Percentiles rank a stretch among this genome's conserved stretches.
phyloP scores from a whole-genome alignment of 768 basidiomycete species.

The Macrolepiota dolichaula region DNA sequence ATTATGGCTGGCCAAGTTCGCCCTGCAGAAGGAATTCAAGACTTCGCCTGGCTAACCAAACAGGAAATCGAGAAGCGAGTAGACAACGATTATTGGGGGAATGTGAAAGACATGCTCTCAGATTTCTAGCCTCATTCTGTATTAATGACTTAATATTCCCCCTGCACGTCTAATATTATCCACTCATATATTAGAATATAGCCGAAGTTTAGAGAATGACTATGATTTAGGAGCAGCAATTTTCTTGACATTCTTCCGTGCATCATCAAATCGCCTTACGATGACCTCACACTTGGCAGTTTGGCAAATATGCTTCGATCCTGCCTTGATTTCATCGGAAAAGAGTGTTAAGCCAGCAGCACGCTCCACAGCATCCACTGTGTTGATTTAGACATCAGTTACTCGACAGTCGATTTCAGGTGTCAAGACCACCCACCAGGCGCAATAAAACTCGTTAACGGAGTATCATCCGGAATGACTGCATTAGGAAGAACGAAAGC shows the following conservation, averaged over 20 bases:
- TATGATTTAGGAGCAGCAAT: conserved; percentile 48
- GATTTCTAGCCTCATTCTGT: conserved; percentile 40
- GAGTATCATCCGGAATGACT: conserved; percentile 80
- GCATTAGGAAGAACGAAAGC: conserved; percentile 97
- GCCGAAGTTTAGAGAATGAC: neutral
- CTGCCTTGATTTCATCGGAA: conserved; percentile 70
- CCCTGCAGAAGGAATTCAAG: conserved; percentile 50
- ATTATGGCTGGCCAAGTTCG: conserved; percentile 85
- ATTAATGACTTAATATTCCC: conserved; percentile 18
- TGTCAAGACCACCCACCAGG: conserved; percentile 54
- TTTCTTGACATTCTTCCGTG: conserved; percentile 62
- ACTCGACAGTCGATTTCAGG: neutral
- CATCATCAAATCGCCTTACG: conserved; percentile 89
- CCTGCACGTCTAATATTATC: conserved; percentile 1
- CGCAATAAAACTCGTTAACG: conserved; percentile 76
- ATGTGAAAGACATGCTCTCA: conserved; percentile 78
- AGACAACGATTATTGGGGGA: conserved; percentile 69
- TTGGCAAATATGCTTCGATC: conserved; percentile 85
- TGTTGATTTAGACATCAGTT: neutral
- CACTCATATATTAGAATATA: neutral
- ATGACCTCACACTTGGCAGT: conserved; percentile 86
- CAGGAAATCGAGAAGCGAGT: conserved; percentile 78
- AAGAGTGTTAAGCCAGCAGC: conserved; percentile 88
- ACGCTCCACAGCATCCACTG: conserved; percentile 90
- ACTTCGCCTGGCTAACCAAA: conserved; percentile 94